Conservation (phyloP, 73 alveolate species). For the Paraurostyla sp. region DNA sequence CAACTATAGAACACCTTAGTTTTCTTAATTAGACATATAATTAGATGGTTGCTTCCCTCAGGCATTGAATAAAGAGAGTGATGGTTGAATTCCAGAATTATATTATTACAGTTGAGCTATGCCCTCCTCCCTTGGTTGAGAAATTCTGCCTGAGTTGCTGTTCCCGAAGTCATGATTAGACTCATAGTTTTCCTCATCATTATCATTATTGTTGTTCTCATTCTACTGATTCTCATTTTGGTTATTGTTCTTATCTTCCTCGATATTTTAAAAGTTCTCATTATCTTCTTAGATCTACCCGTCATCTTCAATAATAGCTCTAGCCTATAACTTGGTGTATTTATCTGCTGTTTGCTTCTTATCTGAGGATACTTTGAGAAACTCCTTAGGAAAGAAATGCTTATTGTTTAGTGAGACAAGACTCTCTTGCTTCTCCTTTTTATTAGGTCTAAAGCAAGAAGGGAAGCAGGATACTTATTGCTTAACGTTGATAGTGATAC, state of each 20-base stretch:
- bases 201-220: background rate
- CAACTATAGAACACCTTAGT: too few species aligned
- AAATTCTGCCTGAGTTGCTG: background rate
- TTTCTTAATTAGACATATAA: too few species aligned
- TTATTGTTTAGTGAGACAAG: conserved; percentile 3
- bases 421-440: background rate
- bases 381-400: conserved; percentile 46
- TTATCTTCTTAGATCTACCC: background rate
- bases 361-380: background rate
- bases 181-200: background rate
- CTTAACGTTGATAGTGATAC: conserved; percentile 12
- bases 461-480: conserved; percentile 46
- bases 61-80: too few species aligned
- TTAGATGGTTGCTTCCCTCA: too few species aligned
- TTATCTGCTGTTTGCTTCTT: too few species aligned
- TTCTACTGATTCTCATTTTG: background rate
- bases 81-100: background rate
- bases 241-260: background rate
- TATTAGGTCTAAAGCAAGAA: conserved; percentile 39
- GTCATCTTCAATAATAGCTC: background rate
- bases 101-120: background rate
- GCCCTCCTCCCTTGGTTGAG: background rate
- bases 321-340: background rate
- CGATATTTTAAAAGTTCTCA: background rate
- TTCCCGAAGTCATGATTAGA: background rate